Evolutionary conservation across 139 green algal species (phyloP).

Genomic region (Coccomyxa sp.): DNA sequence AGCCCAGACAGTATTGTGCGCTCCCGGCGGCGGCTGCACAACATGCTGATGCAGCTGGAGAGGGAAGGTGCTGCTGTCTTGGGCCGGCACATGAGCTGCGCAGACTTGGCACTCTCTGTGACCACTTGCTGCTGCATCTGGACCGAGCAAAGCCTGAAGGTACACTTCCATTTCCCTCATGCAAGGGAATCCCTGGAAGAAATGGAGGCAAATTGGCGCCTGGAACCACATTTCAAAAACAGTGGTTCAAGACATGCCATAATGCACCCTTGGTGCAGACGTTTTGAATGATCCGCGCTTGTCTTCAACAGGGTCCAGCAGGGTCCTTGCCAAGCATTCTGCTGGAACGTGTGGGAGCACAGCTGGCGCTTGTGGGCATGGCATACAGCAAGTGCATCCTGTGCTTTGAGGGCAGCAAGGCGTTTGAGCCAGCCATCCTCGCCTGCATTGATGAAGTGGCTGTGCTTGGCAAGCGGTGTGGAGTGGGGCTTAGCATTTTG

Average conservation of each 20-base stretch:
- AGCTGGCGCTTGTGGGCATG: conserved; percentile 9
- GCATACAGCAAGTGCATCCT: conserved; percentile 8
- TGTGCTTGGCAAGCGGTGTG: background rate
- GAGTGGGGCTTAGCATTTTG: background rate
- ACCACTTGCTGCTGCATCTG: conserved; percentile 22
- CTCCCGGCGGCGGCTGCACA: conserved; percentile 23
- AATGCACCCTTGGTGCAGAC: no score
- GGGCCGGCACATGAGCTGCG: conserved; percentile 18
- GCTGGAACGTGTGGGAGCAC: background rate
- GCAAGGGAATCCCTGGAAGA: background rate
- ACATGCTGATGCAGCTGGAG: conserved; percentile 34
- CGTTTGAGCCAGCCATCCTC: background rate
- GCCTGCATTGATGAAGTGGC: background rate
- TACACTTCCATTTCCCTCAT: background rate
- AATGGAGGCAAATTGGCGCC: no score
- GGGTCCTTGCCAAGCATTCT: background rate
- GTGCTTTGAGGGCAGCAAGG: conserved; percentile 6
- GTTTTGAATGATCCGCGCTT: no score
- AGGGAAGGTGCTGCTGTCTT: conserved; percentile 18
- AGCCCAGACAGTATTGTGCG: conserved; percentile 12
- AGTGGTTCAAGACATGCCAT: no score
- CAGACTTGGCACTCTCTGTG: conserved; percentile 30
- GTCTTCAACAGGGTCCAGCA: no score
- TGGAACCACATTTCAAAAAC: no score
- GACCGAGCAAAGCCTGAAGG: conserved; percentile 10